phyloP scores from a whole-genome alignment of 306 rosid species.

The Rosa persica region DNA sequence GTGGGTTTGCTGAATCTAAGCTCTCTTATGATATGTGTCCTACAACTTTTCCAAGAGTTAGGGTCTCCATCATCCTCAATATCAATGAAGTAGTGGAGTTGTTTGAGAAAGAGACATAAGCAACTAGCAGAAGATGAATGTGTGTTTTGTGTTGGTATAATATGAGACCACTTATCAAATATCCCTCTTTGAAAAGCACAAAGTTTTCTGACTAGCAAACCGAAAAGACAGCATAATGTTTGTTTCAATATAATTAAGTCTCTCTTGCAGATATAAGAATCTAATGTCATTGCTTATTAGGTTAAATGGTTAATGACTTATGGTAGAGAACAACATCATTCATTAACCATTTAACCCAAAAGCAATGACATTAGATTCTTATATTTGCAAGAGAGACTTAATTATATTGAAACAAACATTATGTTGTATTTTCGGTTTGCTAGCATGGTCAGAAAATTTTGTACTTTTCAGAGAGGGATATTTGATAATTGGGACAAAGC shows the following conservation, averaged over 20 bases:
- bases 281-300: conserved; percentile 47
- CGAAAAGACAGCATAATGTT: background rate
- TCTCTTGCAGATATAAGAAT: conserved; percentile 30
- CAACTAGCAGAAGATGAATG: background rate
- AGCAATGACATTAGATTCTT: too few relatives aligned
- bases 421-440: too few relatives aligned
- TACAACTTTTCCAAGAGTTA: conserved; percentile 66
- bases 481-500: too few relatives aligned
- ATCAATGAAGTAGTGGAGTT: conserved; percentile 1
- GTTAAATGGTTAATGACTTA: background rate
- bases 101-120: background rate
- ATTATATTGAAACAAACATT: too few relatives aligned
- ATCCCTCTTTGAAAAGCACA: background rate
- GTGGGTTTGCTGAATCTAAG: too few relatives aligned
- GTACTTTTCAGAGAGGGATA: too few relatives aligned
- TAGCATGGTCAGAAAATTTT: too few relatives aligned
- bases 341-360: too few relatives aligned
- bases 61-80: conserved; percentile 61
- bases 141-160: conserved; percentile 19
- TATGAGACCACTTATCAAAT: background rate
- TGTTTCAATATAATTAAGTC: background rate
- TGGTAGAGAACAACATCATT: too few relatives aligned
- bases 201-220: background rate
- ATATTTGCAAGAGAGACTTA: too few relatives aligned
- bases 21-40: conserved; percentile 42